Evolutionary conservation across 768 basidiomycete species (phyloP).

Genomic region (Suillus luteus): DNA sequence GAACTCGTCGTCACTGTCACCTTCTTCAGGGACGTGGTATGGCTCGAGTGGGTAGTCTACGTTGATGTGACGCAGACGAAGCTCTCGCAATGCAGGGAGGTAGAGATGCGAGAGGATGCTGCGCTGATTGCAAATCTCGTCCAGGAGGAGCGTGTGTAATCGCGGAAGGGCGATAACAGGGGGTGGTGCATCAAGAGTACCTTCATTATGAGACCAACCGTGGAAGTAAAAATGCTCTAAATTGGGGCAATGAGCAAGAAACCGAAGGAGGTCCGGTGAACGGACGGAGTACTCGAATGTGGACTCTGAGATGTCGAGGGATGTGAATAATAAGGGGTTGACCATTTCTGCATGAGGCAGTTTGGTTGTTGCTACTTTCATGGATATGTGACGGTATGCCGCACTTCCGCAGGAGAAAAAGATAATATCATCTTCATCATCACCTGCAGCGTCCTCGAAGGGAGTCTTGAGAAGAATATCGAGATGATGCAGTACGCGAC

Average conservation of each 20-base stretch:
- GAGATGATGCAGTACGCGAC: slow-evolving; percentile 32
- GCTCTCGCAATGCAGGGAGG: slow-evolving; percentile 57
- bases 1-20: slow-evolving; percentile 77
- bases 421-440: slow-evolving; percentile 23
- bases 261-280: slow-evolving; percentile 54
- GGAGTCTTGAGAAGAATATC: slow-evolving; percentile 26
- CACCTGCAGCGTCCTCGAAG: slow-evolving; percentile 21
- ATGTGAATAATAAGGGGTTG: slow-evolving; percentile 54
- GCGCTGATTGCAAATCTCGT: slow-evolving; percentile 62
- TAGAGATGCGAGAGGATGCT: slow-evolving; percentile 65
- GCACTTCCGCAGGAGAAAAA: slow-evolving; percentile 36
- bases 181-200: slow-evolving; percentile 28
- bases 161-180: slow-evolving; percentile 55
- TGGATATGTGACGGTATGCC: slow-evolving; percentile 41
- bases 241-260: slow-evolving; percentile 61
- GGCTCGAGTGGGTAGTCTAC: slow-evolving; percentile 47
- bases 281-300: slow-evolving; percentile 40
- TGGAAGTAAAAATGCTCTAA: slow-evolving; percentile 60
- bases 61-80: slow-evolving; percentile 69
- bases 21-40: slow-evolving; percentile 48
- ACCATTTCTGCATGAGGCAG: slow-evolving; percentile 50
- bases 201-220: slow-evolving; percentile 53
- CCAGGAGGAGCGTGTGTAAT: slow-evolving; percentile 58
- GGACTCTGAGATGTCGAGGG: slow-evolving; percentile 58
- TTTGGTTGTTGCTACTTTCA: slow-evolving; percentile 51